phyloP scores from a whole-genome alignment of 176 grass and related monocot genomes.

The Alloteropsis semialata region DNA sequence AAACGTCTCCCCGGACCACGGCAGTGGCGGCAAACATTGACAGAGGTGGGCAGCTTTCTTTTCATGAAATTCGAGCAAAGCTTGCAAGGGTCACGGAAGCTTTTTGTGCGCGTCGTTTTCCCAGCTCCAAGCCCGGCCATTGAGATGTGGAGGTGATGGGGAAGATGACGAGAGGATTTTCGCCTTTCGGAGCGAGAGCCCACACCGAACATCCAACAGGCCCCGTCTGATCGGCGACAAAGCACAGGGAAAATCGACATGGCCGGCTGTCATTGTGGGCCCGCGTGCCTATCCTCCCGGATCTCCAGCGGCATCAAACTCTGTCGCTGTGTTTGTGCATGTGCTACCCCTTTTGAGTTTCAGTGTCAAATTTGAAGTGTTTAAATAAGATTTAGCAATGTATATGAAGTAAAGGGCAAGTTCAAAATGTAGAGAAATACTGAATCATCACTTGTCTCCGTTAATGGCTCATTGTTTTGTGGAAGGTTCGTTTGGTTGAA shows the following conservation, averaged over 20 bases:
- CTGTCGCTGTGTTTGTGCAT: background rate
- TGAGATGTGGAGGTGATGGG: background rate
- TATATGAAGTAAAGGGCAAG: background rate
- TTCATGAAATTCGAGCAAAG: background rate
- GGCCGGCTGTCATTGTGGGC: constrained; percentile 37
- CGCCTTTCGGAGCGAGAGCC: constrained; percentile 29
- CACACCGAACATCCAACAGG: constrained; percentile 17
- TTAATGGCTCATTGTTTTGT: background rate
- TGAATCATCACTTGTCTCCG: background rate
- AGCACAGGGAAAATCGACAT: constrained; percentile 17
- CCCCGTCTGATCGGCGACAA: constrained; percentile 14
- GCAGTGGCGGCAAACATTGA: background rate
- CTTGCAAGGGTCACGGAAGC: background rate
- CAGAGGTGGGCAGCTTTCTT: constrained; percentile 18
- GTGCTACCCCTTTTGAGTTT: background rate
- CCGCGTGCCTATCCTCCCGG: background rate
- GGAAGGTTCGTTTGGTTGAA: background rate
- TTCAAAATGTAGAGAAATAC: background rate
- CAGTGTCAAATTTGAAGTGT: background rate
- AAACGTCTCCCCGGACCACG: too few relatives aligned
- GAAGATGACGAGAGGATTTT: constrained; percentile 10
- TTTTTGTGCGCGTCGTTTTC: constrained; percentile 24
- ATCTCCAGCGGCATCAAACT: background rate
- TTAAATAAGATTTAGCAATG: background rate
- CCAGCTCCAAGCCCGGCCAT: background rate